phyloP scores from a whole-genome alignment of 2,329 filamentous ascomycete genomes.

The Domatiomyces catenatus region DNA sequence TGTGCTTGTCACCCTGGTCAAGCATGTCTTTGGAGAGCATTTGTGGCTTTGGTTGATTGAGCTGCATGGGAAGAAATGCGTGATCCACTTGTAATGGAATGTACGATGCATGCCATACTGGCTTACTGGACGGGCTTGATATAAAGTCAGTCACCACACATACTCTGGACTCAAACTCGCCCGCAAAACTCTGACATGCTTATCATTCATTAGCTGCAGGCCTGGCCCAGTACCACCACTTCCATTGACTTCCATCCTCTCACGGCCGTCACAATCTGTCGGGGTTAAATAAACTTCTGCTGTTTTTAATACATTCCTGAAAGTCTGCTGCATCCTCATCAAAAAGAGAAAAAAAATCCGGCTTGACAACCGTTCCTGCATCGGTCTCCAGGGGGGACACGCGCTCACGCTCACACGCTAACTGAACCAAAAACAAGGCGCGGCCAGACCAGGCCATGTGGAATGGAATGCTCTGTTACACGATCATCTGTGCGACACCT shows the following conservation, averaged over 20 bases:
- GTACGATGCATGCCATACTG: background rate
- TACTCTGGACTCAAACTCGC: too few species aligned
- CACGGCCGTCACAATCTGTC: background rate
- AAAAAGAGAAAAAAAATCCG: background rate
- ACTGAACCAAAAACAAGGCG: background rate
- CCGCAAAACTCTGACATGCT: background rate
- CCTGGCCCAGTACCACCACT: too few species aligned
- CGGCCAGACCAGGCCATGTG: too few species aligned
- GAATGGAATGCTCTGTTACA: conserved; percentile 5
- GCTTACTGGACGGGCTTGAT: background rate
- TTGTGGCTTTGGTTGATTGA: too few species aligned
- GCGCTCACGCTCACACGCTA: background rate
- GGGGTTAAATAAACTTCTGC: background rate
- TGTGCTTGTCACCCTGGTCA: too few species aligned
- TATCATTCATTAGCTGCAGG: background rate
- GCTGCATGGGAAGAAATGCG: background rate
- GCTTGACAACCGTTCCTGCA: background rate
- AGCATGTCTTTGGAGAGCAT: too few species aligned
- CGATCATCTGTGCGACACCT: conserved; percentile 27
- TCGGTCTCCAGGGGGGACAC: background rate
- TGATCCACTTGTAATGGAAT: background rate
- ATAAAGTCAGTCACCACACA: background rate
- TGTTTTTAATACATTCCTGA: background rate
- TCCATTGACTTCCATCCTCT: background rate
- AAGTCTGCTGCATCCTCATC: background rate